Evolutionary conservation across 768 basidiomycete species (phyloP).

Genomic region (Paxillus ammoniavirescens): DNA sequence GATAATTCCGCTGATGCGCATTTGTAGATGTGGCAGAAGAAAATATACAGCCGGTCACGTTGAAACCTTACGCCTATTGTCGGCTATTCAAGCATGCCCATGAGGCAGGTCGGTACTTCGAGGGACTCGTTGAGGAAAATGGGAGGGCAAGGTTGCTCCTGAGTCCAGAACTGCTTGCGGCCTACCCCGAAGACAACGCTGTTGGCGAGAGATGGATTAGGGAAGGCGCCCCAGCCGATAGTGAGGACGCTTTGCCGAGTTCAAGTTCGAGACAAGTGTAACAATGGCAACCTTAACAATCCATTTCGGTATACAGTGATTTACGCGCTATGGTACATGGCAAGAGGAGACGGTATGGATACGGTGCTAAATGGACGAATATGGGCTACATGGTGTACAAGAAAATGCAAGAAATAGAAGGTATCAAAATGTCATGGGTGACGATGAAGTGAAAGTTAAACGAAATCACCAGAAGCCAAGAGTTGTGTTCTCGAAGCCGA

Average conservation of each 20-base stretch:
- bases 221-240: constrained; percentile 4
- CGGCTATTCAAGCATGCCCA: constrained; percentile 25
- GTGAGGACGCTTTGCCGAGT: too few relatives aligned
- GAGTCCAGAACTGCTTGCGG: constrained; percentile 39
- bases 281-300: not conserved
- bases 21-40: constrained; percentile 37
- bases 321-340: not conserved
- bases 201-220: constrained; percentile 36
- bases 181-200: constrained; percentile 49
- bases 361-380: not conserved
- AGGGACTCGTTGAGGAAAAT: constrained; percentile 26
- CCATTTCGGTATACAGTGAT: too few relatives aligned
- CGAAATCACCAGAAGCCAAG: constrained; percentile 68
- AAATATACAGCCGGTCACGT: constrained; percentile 26
- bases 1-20: not conserved
- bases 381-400: not conserved
- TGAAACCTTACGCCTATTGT: constrained; percentile 16
- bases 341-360: not conserved
- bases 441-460: not conserved
- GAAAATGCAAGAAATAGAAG: not conserved
- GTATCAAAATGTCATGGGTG: not conserved
- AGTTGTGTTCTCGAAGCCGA: constrained; percentile 51
- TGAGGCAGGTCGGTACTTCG: constrained; percentile 37
- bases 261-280: not conserved
- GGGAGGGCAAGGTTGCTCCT: constrained; percentile 37